Percentiles rank a stretch among this genome's conserved stretches.
These are phyloP conservation scores for Zarea fungicola DNA, from an alignment of 2,329 filamentous ascomycete species.

Conservation along the genomic window DNA sequence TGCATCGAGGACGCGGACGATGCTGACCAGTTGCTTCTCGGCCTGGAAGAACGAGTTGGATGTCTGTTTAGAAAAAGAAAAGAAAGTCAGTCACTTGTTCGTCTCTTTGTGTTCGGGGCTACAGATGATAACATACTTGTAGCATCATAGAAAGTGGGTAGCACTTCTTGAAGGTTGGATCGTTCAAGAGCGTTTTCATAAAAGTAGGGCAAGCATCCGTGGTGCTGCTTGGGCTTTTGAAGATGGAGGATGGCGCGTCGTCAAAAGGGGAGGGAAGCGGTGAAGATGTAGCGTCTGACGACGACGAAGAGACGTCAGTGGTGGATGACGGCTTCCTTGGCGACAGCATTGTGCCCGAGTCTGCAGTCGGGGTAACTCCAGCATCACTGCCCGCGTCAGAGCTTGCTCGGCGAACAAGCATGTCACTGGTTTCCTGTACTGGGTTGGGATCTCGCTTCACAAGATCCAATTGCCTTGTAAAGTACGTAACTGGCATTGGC, in stretches of 20 bases:
- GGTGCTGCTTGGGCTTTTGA: constrained; percentile 43
- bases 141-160: constrained; percentile 81
- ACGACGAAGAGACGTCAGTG: constrained; percentile 22
- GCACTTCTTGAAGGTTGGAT: constrained; percentile 65
- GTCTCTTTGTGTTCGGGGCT: too few species aligned
- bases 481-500: constrained; percentile 4
- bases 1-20: constrained; percentile 72
- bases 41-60: constrained; percentile 81
- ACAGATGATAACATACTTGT: constrained; percentile 59
- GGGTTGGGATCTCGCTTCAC: neutral
- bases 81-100: too few species aligned
- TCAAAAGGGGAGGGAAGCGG: constrained; percentile 63
- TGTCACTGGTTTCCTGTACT: neutral
- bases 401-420: neutral
- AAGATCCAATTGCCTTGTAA: constrained; percentile 8
- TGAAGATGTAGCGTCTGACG: constrained; percentile 21
- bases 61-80: constrained; percentile 51
- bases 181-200: constrained; percentile 60
- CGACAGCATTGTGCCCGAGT: neutral
- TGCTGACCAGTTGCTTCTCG: constrained; percentile 62
- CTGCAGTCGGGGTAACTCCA: neutral
- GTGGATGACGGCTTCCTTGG: neutral
- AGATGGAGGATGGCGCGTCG: constrained; percentile 56
- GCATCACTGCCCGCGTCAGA: neutral
- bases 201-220: constrained; percentile 57